Evolutionary conservation across 805 yeast genomes (phyloP), one percentile per base, ranked within the genome.

Genomic region (Suhomyces pyralidae): DNA sequence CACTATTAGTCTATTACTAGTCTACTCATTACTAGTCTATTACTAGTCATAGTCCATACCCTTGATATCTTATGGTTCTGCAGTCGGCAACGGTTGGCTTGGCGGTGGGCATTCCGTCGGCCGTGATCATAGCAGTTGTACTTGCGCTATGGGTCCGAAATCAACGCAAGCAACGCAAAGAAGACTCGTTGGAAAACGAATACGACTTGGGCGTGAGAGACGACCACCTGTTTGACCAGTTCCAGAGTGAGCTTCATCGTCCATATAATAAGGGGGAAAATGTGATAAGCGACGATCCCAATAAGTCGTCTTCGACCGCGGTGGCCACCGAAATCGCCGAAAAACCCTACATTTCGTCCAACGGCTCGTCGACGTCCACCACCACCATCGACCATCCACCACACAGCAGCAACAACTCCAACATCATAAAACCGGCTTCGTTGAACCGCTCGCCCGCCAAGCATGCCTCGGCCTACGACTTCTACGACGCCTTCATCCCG

Each of bases 401-500:
- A 12, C 42, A 34, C 8, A 40, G 48, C 45, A 10, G 36, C 48
- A 36, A 19, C 48, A n/a, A 15, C 28, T 15, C 38, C 30, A 19
- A 38, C 7, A 15, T 8, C 40, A 38, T 38, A n/a, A 38, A 38
- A 38, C 42, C 42, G 6, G 34, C 50, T 19, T 26, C 54, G 10
- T 28, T 46, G 15, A 12, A 28, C 45, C 47, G 40, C 24, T 22
- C 48, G 44, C 43, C 26, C 50, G 19, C 44, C n/a, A 58, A 57
- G 22, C 54, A 65, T 15, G 59, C 62, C n/a, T 61, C 68, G 9
- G 60, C 74, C 24, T 75, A 73, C 59, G 78, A 74, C 52, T 74
- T 74, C 55, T 76, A 76, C 63, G 77, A 76, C 48, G 52, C 73
- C 7, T 64, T 75, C 53, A 74, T 76, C 51, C 80, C 80, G 3